Evolutionary conservation across 1,139 yeast species (phyloP).

Genomic region (Sugiyamaella japonica): DNA sequence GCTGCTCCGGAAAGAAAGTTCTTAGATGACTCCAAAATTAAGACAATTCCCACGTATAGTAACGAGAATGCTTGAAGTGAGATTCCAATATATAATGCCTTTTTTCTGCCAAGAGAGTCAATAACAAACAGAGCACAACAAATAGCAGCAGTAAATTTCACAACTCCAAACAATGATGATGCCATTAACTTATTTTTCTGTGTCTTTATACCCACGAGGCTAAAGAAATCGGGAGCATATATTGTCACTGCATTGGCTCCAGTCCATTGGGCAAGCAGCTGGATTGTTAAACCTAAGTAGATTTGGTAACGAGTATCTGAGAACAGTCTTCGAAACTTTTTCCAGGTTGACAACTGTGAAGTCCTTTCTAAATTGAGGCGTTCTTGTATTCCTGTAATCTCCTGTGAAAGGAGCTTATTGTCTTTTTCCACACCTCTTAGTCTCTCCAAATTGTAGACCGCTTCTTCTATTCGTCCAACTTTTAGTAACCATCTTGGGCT

Average conservation of each 20-base stretch:
- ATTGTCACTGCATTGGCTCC: conserved; percentile 66
- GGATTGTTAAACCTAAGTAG: conserved; percentile 37
- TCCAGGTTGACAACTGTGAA: neutral
- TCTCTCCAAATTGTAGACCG: conserved; percentile 45
- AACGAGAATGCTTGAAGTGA: conserved; percentile 41
- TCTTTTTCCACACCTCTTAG: conserved; percentile 53
- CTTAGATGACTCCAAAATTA: conserved; percentile 43
- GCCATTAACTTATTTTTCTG: conserved; percentile 44
- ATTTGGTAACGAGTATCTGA: conserved; percentile 42
- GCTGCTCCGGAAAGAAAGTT: conserved; percentile 36
- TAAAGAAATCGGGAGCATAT: conserved; percentile 52
- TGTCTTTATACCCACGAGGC: conserved; percentile 49
- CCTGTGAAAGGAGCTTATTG: conserved; percentile 54
- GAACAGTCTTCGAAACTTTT: conserved; percentile 30
- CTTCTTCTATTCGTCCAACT: conserved; percentile 43
- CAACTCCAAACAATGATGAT: conserved; percentile 55
- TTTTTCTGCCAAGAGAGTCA: conserved; percentile 51
- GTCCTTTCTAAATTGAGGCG: conserved; percentile 3
- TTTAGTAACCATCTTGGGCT: conserved; percentile 52
- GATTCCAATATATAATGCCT: conserved; percentile 47
- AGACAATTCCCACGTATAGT: conserved; percentile 48
- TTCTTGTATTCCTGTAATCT: conserved; percentile 48
- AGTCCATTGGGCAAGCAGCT: conserved; percentile 60
- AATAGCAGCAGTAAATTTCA: conserved; percentile 49
- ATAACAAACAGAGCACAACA: conserved; percentile 50